Base-by-base conservation (phyloP, 75 land plant species). In the Cupressus sempervirens region DNA sequence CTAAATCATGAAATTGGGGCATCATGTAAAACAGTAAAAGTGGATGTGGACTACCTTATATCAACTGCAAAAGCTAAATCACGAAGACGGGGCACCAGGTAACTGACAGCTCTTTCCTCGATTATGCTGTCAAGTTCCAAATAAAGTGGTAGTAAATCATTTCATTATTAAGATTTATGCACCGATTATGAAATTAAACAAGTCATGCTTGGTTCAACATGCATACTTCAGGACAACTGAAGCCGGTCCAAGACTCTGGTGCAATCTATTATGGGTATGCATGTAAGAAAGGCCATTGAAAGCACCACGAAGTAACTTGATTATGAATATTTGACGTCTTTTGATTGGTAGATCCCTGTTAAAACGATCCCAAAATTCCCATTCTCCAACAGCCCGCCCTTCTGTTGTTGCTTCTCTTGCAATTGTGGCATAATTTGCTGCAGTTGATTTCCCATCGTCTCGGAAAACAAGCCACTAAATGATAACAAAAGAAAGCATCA, bases 181-280 rank as follows among this genome's bases (percentile, higher is more conserved):
- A 26, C 45, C n/a, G 12, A 79, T 43, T 45, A 76, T 38, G 41
- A 76, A 38, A 16, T 41, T 76, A 76, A 38, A 36, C 9, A 76
- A 38, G 65, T 67, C 82, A 35, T 5, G 53, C 9, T 9, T 15
- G 30, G 58, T 13, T 18, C 67, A 58, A 88, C 20, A 53, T 15
- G n/a, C 88, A 70, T 91, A 97, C 99, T 96, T 98, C 90, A 98
- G 91, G 84, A 94, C 88, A 86, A 98, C 89, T 74, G 99, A 98
- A 84, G 99, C 90, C 84, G 99, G 99, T 83, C 99, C 99, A 86
- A 98, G 92, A 91, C 98, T 95, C 84, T 96, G 99, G 86, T 98
- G 99, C 56, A 98, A 89, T 84, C 94, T 94, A 54, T 93, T 93
- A 83, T 83, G 90, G 15, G 94, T 86, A 89, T 98, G 99, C 95